Evolutionary conservation across 345 rosid species (phyloP).

Genomic region (Salix udensis): DNA sequence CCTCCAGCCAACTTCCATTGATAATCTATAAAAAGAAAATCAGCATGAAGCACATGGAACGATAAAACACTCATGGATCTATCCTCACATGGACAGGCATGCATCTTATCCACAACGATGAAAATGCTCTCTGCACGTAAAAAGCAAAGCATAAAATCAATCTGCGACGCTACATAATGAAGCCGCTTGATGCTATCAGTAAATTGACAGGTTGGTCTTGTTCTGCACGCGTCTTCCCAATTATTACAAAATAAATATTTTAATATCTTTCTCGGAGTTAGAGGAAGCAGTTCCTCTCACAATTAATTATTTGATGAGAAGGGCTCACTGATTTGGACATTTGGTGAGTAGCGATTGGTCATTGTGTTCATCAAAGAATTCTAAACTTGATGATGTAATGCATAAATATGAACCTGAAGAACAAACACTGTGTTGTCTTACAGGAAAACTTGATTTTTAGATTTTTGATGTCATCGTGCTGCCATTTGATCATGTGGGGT

Average conservation of each 20-base stretch:
- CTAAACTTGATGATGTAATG: too few species aligned
- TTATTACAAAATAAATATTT: too few species aligned
- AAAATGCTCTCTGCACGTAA: not conserved
- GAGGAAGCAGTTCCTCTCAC: not conserved
- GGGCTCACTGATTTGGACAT: not conserved
- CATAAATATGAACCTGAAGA: too few species aligned
- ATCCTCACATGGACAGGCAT: not conserved
- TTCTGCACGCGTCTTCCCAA: not conserved
- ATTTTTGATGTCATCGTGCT: too few species aligned
- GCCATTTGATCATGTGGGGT: not conserved
- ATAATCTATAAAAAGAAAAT: not conserved
- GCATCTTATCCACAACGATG: not conserved
- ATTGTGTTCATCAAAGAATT: not conserved
- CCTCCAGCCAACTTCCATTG: not conserved
- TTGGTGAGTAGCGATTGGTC: not conserved
- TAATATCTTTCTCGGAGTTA: not conserved
- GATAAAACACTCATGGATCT: not conserved
- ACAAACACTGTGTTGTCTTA: too few species aligned
- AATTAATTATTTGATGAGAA: not conserved
- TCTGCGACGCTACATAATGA: not conserved
- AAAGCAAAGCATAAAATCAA: not conserved
- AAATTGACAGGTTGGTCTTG: not conserved
- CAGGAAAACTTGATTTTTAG: too few species aligned
- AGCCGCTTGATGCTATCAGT: not conserved
- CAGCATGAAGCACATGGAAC: not conserved